phyloP scores from a whole-genome alignment of 108 stramenopile species.

The Pseudonitzschia delicatissima region DNA sequence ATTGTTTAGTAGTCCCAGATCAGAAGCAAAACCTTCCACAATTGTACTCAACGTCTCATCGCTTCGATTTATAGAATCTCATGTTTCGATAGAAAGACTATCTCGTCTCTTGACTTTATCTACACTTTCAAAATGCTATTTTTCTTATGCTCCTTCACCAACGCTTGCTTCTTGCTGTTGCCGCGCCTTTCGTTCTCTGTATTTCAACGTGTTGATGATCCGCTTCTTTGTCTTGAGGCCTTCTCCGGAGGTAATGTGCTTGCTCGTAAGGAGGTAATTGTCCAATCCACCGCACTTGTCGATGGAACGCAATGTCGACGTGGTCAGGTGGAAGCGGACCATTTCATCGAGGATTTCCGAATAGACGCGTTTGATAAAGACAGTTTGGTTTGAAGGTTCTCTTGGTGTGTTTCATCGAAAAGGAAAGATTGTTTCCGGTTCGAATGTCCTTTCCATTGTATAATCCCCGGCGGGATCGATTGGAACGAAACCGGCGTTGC shows the following conservation, averaged over 20 bases:
- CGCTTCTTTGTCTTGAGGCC: conserved; percentile 39
- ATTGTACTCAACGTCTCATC: too few species aligned
- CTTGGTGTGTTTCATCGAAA: conserved; percentile 66
- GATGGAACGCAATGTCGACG: conserved; percentile 69
- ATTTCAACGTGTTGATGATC: conserved; percentile 25
- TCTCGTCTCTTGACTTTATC: too few species aligned
- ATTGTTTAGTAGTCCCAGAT: too few species aligned
- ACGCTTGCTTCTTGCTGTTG: background rate
- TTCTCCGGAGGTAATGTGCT: conserved; percentile 49
- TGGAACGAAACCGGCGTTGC: conserved; percentile 52
- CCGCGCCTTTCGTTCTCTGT: background rate
- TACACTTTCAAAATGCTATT: too few species aligned
- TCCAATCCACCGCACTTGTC: conserved; percentile 86
- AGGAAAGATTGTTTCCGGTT: conserved; percentile 75
- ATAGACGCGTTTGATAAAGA: conserved; percentile 67
- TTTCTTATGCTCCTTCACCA: too few species aligned
- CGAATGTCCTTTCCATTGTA: conserved; percentile 84
- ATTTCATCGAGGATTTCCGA: conserved; percentile 80
- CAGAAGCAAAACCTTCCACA: too few species aligned
- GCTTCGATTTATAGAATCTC: too few species aligned
- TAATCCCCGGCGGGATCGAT: conserved; percentile 73
- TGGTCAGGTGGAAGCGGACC: conserved; percentile 79
- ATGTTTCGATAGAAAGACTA: too few species aligned
- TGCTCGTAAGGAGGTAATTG: conserved; percentile 70
- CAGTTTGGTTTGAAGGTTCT: conserved; percentile 85